Evolutionary conservation across 2,329 filamentous ascomycete species (phyloP), one percentile per base, ranked within the genome.

Genomic region (Coleophoma eucalyptorum): DNA sequence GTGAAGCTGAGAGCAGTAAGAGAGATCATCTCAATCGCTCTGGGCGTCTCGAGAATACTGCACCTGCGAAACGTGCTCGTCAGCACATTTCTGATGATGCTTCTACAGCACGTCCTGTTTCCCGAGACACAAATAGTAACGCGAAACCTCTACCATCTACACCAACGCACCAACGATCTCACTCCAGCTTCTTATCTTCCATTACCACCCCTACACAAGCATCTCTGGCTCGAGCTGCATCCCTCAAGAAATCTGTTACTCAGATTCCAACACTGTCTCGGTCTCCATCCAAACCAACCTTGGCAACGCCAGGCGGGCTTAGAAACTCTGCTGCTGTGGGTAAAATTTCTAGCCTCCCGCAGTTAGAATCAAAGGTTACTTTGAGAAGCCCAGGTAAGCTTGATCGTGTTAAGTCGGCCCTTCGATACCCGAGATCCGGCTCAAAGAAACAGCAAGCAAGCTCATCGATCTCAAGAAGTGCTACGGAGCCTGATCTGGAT

Each of bases 131-230:
- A 26, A 75, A 82, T 42, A 74, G 78, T 43, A 70, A 72, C 21
- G 73, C 78, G 42, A 76, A 77, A 59, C 69, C 42, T 15, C 43
- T 55, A 11, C 71, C 60, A 67, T 67, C 59, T 57, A 71, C 67
- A 62, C 70, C 67, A 61, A 75, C 55, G 56, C 62, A 76, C 19
- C 58, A 69, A 45, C 74, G 73, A 21, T 69, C 76, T 1, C 72
- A 77, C 49, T 70, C 77, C 8, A 75, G 42, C 43, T 52, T 79
- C 54, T 69, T 75, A 53, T 73, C 75, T 54, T 83, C 75, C 52
- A 72, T 93, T 31, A 80, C 85, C 67, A 95, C 89, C 5, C 90
- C 91, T 0, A 94, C 89, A 8, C 90, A 90, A 66, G 75, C 89
- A 7, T 90, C 88, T 1, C 67, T 89, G 47, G 81, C 84, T 33